Conservation (phyloP, 2,329 filamentous ascomycete species). For the Orbilia ellipsospora region DNA sequence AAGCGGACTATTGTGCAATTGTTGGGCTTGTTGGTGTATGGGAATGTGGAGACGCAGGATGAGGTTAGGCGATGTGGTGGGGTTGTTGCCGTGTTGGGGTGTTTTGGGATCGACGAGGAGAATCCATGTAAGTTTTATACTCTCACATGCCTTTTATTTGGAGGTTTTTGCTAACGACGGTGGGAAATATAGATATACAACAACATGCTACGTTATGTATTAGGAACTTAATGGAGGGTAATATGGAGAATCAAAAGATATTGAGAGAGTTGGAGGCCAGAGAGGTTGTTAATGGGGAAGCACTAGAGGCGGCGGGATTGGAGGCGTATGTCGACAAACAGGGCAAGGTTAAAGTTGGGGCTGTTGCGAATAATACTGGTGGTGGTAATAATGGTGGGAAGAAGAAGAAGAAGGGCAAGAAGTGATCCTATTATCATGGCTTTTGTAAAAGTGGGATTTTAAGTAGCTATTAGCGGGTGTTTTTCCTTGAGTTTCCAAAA, state of each 20-base stretch:
- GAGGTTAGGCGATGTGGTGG: slow-evolving; percentile 57
- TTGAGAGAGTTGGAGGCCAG: slow-evolving; percentile 59
- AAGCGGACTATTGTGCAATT: slow-evolving; percentile 59
- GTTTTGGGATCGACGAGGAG: slow-evolving; percentile 59
- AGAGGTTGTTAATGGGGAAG: slow-evolving; percentile 58
- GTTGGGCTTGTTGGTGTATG: slow-evolving; percentile 57
- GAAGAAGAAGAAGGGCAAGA: slow-evolving; percentile 56
- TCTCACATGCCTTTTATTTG: neutral
- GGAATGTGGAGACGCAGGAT: slow-evolving; percentile 58
- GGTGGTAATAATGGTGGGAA: slow-evolving; percentile 21
- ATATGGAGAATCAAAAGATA: slow-evolving; percentile 58
- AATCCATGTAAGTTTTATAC: slow-evolving; percentile 58
- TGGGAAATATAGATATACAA: slow-evolving; percentile 57
- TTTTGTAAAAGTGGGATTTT: neutral
- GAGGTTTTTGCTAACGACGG: neutral
- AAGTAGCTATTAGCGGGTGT: slow-evolving; percentile 15
- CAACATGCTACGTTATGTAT: slow-evolving; percentile 59
- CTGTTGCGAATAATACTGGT: slow-evolving; percentile 19
- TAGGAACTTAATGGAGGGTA: slow-evolving; percentile 58
- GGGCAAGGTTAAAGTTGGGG: slow-evolving; percentile 58
- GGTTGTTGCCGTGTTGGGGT: slow-evolving; percentile 57
- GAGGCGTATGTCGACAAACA: slow-evolving; percentile 60
- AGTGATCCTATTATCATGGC: slow-evolving; percentile 8
- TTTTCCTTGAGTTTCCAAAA: neutral
- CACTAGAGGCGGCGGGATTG: slow-evolving; percentile 59